Base-by-base conservation (phyloP, 805 yeast species). In the Blastobotrys robertii region DNA sequence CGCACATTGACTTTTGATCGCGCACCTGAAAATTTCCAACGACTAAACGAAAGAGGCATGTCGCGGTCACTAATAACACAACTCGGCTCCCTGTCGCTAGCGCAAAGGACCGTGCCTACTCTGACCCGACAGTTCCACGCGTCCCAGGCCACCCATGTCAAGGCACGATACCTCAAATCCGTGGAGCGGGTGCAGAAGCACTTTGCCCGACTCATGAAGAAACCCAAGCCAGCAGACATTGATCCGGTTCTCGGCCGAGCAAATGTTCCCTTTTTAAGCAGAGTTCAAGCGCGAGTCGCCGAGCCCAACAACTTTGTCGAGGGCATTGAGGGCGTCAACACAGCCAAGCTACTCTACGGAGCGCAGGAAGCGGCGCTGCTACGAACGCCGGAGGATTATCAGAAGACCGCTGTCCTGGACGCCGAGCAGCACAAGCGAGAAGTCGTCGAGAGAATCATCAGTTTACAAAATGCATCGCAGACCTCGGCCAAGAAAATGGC, bases 191-290 rank as follows among this genome's bases (percentile, higher is more conserved):
- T 54, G 32, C 57, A 50, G 30, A 54, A 54, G 55, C 57, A 55
- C 40, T 52, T 48, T 38, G 59, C 59, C 30, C 37, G 49, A 22
- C 48, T 52, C 39, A 44, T 54, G 48, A 33, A 43, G 39, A 55
- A 55, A 39, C 53, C 51, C n/a, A 44, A 45, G 41, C 39, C 55
- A n/a, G 58, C 47, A 36, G 51, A 64, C 42, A 73, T 83, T 28
- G 97, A 88, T 62, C 97, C 97, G 1, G 94, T 88, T 3, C 70
- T 87, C 42, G 97, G 97, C 8, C 71, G 70, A 44, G 63, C 76
- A 4, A 65, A 73, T 41, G 78, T 78, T 46, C 78, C 83, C 7
- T 87, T 88, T 55, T 64, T 87, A 37, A 62, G 64, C 37, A 75
- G 95, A 62, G 66, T 87, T 43, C 68, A 70, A 46, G 76, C 84